Percentiles rank a stretch among this genome's conserved stretches.
These are phyloP conservation scores for Lichtheimia hyalospora DNA, from an alignment of 371 early-diverging fungal species.

Conservation along the genomic window DNA sequence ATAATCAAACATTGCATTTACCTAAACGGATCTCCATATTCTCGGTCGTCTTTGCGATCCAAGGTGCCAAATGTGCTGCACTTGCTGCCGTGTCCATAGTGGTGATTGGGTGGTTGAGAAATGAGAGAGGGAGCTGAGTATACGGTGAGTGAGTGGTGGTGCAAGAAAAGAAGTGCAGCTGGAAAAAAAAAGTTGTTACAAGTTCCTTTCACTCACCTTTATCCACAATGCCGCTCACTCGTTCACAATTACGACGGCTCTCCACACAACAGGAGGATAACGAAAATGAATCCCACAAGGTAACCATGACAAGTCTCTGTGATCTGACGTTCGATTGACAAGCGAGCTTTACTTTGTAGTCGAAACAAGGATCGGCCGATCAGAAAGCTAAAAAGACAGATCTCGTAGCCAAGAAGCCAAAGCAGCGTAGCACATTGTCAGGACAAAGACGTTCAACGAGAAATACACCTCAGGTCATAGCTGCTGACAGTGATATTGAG, in stretches of 20 bases:
- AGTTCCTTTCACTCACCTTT: background rate
- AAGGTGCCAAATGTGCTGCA: slow-evolving; percentile 21
- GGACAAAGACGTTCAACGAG: background rate
- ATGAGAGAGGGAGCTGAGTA: background rate
- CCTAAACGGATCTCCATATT: slow-evolving; percentile 19
- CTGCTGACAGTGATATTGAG: background rate
- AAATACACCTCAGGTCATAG: background rate
- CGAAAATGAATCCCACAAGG: too few relatives aligned
- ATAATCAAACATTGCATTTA: background rate
- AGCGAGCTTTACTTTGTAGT: too few relatives aligned
- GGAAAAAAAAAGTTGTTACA: background rate
- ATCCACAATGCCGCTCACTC: slow-evolving; percentile 4
- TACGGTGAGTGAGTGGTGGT: background rate
- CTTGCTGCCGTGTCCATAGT: slow-evolving; percentile 15
- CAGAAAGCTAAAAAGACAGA: background rate
- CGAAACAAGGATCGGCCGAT: background rate
- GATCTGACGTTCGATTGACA: too few relatives aligned
- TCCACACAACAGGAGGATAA: background rate
- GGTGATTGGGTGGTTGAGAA: background rate
- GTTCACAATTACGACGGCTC: background rate
- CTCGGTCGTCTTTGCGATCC: slow-evolving; percentile 33
- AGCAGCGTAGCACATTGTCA: background rate
- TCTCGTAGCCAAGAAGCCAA: too few relatives aligned
- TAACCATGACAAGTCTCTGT: too few relatives aligned
- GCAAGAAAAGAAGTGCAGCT: background rate